These are phyloP conservation scores for Galerina marginata DNA, from an alignment of 768 basidiomycete genomes.

Conservation along the genomic window DNA sequence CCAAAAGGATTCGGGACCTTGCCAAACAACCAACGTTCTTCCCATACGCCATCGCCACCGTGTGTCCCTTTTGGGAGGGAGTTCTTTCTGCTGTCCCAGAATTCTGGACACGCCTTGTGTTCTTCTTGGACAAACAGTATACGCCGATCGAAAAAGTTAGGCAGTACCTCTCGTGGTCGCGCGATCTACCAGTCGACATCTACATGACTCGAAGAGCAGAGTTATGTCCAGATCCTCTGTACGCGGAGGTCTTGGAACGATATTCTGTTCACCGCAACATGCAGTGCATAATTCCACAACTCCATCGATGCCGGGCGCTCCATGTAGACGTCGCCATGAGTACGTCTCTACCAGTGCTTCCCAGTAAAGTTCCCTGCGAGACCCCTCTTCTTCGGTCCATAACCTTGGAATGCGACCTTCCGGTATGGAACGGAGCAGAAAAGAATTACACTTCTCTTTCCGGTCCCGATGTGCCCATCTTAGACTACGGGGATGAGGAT, in stretches of 20 bases:
- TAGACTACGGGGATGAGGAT: background rate
- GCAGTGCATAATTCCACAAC: background rate
- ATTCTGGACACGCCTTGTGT: background rate
- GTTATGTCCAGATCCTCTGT: background rate
- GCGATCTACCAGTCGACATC: background rate
- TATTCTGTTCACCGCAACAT: background rate
- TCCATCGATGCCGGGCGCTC: background rate
- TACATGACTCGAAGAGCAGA: background rate
- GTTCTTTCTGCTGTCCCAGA: background rate
- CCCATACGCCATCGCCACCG: background rate
- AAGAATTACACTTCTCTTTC: background rate
- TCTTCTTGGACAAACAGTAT: background rate
- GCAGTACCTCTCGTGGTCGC: background rate
- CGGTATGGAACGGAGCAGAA: background rate
- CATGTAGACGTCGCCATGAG: background rate
- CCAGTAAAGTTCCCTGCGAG: background rate
- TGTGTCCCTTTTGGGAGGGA: background rate
- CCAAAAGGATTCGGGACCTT: background rate
- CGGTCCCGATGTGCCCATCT: background rate
- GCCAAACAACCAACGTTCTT: background rate
- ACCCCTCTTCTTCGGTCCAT: background rate
- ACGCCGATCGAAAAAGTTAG: too few relatives aligned
- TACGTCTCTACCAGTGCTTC: background rate
- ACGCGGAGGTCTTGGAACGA: background rate
- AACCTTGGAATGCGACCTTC: background rate